These are phyloP conservation scores for Aspergillus nidulans DNA, from an alignment of 495 filamentous ascomycete genomes.

Conservation along the genomic window DNA sequence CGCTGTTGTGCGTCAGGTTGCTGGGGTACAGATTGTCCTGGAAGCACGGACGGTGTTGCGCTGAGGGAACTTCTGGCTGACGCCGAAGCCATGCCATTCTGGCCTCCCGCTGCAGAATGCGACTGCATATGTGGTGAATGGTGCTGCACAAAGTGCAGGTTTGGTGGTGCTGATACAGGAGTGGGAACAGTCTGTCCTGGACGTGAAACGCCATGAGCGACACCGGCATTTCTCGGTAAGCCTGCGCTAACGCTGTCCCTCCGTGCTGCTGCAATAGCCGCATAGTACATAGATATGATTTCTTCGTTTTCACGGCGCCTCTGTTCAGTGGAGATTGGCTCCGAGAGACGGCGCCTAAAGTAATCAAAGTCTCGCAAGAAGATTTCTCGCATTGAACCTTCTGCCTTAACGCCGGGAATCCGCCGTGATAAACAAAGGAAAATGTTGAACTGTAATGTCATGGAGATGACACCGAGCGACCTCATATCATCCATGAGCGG, in stretches of 20 bases:
- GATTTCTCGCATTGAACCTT: slow-evolving; percentile 16
- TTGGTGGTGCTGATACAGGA: neutral
- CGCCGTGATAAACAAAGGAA: slow-evolving; percentile 50
- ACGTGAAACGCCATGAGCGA: neutral
- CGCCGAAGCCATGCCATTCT: neutral
- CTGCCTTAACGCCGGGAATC: slow-evolving; percentile 15
- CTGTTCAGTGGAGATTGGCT: neutral
- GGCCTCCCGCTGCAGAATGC: neutral
- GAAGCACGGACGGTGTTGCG: neutral
- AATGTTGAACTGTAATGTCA: slow-evolving; percentile 52
- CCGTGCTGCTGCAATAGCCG: neutral
- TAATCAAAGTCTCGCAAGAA: slow-evolving; percentile 17
- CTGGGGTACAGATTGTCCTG: neutral
- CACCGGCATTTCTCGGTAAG: neutral
- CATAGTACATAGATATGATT: slow-evolving; percentile 12
- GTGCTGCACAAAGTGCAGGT: neutral
- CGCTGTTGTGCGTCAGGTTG: neutral
- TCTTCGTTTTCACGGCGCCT: slow-evolving; percentile 13
- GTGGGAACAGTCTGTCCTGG: neutral
- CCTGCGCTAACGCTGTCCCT: neutral
- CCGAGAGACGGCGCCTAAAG: slow-evolving; percentile 13
- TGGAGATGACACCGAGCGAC: slow-evolving; percentile 48
- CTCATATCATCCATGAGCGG: slow-evolving; percentile 57
- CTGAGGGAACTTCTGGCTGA: slow-evolving; percentile 1
- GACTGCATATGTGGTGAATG: neutral